Evolutionary conservation across 2,329 filamentous ascomycete genomes (phyloP), one percentile per base, ranked within the genome.

Genomic region (Neopestalotiopsis clavispora): DNA sequence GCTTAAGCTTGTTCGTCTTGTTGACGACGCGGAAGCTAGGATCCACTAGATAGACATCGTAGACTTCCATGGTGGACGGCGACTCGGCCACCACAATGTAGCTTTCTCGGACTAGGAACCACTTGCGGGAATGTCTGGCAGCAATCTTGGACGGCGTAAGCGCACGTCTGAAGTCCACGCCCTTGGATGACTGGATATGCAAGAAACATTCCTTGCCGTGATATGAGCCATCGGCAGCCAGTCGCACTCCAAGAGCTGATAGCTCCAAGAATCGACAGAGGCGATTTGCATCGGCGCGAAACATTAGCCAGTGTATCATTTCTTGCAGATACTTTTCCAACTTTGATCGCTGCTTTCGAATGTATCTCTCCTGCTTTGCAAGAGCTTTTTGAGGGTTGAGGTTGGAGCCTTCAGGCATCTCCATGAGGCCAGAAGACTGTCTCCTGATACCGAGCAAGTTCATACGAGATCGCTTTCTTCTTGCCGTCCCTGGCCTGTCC

Each of bases 81-180:
- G 96, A 98, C 78, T 98, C 95, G n/a, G 98, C 95, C 74, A 95
- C 98, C 59, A 97, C 95, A 69, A 99, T 91, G 77, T 99, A 99
- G 82, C 94, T 98, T 80, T 98, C 95, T 65, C 96, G 88, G n/a
- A 99, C 94, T 23, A 98, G 85, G 78, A 99, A 99, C 96, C 96
- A 99, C 79, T 98, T 98, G 20, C 94, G 94, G 70, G 90, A 92
- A 80, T 98, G 95, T 13, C 94, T 89, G 66, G 90, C 90, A 76
- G 94, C 93, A 71, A 97, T 87, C 75, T 94, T 91, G 65, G 89
- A 86, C 0, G 94, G 94, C 2, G 91, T 94, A 77, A 96, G 84
- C 42, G 95, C 91, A 72, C 91, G 91, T 70, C 94, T 89, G 76
- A 95, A 94, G 79, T 97, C 94, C 30, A 97, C 86, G 3, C 94